These are phyloP conservation scores for Trypanosoma avium DNA, from an alignment of 208 protist species.

Conservation along the genomic window DNA sequence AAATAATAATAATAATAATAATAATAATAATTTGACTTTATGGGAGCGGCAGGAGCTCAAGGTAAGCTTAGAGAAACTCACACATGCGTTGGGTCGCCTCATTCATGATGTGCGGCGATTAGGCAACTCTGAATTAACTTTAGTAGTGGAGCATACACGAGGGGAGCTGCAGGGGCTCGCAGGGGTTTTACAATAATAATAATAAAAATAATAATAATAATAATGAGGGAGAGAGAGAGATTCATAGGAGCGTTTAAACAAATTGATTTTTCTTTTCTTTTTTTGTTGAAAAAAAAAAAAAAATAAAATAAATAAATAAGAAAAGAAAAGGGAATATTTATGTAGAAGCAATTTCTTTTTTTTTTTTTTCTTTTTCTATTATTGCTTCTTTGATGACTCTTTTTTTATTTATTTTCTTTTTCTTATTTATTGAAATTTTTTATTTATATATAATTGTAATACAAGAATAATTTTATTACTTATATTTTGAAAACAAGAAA, in stretches of 20 bases:
- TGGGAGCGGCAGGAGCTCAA: slow-evolving; percentile 33
- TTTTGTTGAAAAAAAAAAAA: background rate
- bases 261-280: no score
- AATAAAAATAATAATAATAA: background rate
- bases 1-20: no score
- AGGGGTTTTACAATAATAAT: slow-evolving; percentile 4
- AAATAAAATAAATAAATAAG: background rate
- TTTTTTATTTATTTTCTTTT: slow-evolving; percentile 3
- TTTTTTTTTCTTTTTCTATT: slow-evolving; percentile 2
- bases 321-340: background rate
- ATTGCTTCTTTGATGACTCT: slow-evolving; percentile 1
- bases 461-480: no score
- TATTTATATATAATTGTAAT: slow-evolving; percentile 14
- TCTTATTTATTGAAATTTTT: background rate
- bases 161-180: slow-evolving; percentile 24
- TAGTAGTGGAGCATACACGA: slow-evolving; percentile 17
- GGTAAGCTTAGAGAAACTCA: slow-evolving; percentile 34
- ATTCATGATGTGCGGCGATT: slow-evolving; percentile 30
- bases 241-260: no score
- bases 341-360: no score
- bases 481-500: no score
- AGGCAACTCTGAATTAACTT: slow-evolving; percentile 22
- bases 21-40: background rate
- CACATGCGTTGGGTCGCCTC: slow-evolving; percentile 34
- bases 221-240: background rate